Percentiles rank a stretch among this genome's conserved stretches.
phyloP scores from a whole-genome alignment of 805 yeast genomes.

The Lipomyces kockii region DNA sequence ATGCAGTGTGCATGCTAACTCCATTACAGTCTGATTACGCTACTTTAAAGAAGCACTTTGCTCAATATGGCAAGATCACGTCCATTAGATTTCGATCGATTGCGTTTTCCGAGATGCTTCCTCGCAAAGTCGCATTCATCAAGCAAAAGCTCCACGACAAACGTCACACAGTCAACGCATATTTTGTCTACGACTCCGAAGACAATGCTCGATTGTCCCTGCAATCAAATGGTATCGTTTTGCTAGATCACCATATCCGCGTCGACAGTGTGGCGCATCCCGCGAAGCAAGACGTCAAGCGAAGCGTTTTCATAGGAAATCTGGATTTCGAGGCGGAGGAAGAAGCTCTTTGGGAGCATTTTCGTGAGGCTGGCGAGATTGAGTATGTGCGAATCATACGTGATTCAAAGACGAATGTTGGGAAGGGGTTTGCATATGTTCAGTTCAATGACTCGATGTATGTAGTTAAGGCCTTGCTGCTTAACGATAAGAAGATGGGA shows the following conservation, averaged over 20 bases:
- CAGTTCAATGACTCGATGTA: conserved; percentile 72
- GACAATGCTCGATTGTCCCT: conserved; percentile 53
- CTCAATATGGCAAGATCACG: conserved; percentile 56
- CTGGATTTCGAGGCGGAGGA: conserved; percentile 91
- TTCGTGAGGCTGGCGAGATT: conserved; percentile 67
- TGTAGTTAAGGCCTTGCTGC: conserved; percentile 79
- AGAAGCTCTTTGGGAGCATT: conserved; percentile 85
- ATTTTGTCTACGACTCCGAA: conserved; percentile 69
- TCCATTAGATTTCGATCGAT: conserved; percentile 91
- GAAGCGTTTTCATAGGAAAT: conserved; percentile 90
- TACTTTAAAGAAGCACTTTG: conserved; percentile 23
- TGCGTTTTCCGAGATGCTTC: conserved; percentile 83
- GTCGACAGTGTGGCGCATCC: conserved; percentile 96
- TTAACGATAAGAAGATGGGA: conserved; percentile 67
- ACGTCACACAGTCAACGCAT: conserved; percentile 84
- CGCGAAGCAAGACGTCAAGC: conserved; percentile 76
- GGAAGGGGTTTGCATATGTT: conserved; percentile 96
- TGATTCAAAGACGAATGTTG: conserved; percentile 90
- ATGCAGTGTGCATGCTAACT: not conserved
- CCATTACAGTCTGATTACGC: conserved; percentile 13
- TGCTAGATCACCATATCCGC: conserved; percentile 76
- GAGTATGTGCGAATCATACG: conserved; percentile 90
- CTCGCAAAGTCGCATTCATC: conserved; percentile 89
- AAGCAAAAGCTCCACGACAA: conserved; percentile 74
- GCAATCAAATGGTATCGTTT: conserved; percentile 66